Conservation (phyloP, 2,329 filamentous ascomycete species). For the Sarocladiaceae sp. region DNA sequence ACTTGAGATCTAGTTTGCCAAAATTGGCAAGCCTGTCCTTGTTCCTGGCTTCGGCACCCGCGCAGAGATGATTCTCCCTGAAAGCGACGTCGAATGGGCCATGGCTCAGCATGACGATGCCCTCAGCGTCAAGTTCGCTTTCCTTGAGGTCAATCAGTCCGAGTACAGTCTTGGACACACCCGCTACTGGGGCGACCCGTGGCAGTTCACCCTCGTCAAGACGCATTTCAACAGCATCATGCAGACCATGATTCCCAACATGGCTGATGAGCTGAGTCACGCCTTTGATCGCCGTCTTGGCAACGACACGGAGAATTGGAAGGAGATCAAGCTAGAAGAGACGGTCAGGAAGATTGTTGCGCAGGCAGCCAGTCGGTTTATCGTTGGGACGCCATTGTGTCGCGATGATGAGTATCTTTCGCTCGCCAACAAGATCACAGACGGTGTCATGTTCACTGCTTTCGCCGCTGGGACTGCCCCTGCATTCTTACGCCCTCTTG, state of each 20-base stretch:
- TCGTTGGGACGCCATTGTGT: slow-evolving; percentile 19
- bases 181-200: slow-evolving; percentile 25
- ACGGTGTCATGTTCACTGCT: not conserved
- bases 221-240: slow-evolving; percentile 27
- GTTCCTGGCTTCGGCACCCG: slow-evolving; percentile 32
- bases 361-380: slow-evolving; percentile 25
- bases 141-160: slow-evolving; percentile 31
- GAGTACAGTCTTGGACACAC: slow-evolving; percentile 30
- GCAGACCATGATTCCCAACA: slow-evolving; percentile 24
- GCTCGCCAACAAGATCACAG: not conserved
- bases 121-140: slow-evolving; percentile 27
- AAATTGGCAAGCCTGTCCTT: slow-evolving; percentile 33
- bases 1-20: slow-evolving; percentile 28
- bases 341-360: slow-evolving; percentile 22
- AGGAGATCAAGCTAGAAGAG: slow-evolving; percentile 23
- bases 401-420: slow-evolving; percentile 21
- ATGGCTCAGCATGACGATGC: slow-evolving; percentile 31
- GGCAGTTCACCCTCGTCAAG: slow-evolving; percentile 30
- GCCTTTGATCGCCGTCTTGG: slow-evolving; percentile 30
- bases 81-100: slow-evolving; percentile 31
- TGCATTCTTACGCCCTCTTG: not conserved
- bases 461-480: not conserved
- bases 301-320: slow-evolving; percentile 26
- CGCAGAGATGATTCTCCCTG: slow-evolving; percentile 36
- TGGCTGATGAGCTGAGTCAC: slow-evolving; percentile 28